phyloP scores from a whole-genome alignment of 768 basidiomycete species.

The Bullera alba region DNA sequence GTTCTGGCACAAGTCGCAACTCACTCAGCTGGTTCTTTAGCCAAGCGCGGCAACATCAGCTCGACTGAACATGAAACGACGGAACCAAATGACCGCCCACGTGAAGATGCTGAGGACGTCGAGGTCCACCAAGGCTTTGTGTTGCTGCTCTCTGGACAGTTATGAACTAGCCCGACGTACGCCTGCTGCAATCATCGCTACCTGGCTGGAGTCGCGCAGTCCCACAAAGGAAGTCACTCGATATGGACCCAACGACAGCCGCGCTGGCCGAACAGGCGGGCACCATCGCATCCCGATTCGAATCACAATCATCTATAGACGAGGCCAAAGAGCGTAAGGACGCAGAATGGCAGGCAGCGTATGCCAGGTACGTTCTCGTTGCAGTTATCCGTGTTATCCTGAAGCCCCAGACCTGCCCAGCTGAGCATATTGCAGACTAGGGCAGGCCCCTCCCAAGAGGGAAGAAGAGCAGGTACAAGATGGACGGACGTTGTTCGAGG shows the following conservation, averaged over 20 bases:
- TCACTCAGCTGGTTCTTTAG: no score
- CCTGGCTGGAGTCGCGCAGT: no score
- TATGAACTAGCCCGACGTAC: no score
- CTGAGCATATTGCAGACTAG: slow-evolving; percentile 33
- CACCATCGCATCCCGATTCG: slow-evolving; percentile 44
- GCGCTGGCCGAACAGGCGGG: slow-evolving; percentile 13
- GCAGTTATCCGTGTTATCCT: background rate
- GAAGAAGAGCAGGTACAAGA: slow-evolving; percentile 42
- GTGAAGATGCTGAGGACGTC: background rate
- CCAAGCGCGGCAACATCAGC: background rate
- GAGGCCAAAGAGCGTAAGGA: slow-evolving; percentile 41
- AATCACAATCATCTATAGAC: slow-evolving; percentile 45
- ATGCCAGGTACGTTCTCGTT: slow-evolving; percentile 36
- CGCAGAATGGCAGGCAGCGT: slow-evolving; percentile 48
- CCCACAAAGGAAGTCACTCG: no score
- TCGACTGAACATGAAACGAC: background rate
- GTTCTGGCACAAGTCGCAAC: no score
- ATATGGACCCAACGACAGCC: slow-evolving; percentile 12
- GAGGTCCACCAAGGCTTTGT: background rate
- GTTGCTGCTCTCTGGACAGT: no score
- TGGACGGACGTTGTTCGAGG: slow-evolving; percentile 46
- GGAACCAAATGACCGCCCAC: background rate
- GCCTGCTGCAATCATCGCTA: no score
- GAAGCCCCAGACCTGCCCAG: background rate
- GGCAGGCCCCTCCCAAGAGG: slow-evolving; percentile 44